Conservation (phyloP, 345 rosid species). For the Limnanthes douglasii region DNA sequence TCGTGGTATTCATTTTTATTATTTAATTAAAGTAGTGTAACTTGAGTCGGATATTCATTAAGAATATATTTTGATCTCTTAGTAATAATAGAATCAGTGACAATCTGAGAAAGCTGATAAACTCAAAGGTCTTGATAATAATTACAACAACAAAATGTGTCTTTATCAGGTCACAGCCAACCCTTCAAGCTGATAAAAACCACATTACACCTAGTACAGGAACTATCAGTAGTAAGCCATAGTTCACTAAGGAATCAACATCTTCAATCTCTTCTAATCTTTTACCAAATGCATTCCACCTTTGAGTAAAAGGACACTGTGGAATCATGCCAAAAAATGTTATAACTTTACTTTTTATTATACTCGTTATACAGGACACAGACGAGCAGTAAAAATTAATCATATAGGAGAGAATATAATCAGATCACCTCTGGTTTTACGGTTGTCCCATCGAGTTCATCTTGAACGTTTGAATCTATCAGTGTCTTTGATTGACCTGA, state of each 20-base stretch:
- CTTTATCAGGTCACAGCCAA: too few relatives aligned
- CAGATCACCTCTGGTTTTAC: slow-evolving; percentile 22
- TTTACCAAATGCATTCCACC: slow-evolving; percentile 15
- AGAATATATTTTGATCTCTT: too few relatives aligned
- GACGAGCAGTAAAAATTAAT: neutral
- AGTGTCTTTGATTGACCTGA: slow-evolving; percentile 16
- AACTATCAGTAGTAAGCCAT: slow-evolving; percentile 46
- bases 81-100: too few relatives aligned
- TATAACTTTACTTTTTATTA: neutral
- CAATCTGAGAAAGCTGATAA: too few relatives aligned
- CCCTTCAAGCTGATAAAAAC: too few relatives aligned
- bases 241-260: slow-evolving; percentile 39
- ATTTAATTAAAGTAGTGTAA: too few relatives aligned
- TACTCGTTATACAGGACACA: neutral
- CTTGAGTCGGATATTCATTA: too few relatives aligned
- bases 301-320: slow-evolving; percentile 23
- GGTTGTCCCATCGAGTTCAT: slow-evolving; percentile 8
- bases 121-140: too few relatives aligned
- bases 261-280: slow-evolving; percentile 29
- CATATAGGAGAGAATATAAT: neutral
- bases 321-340: neutral
- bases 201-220: too few relatives aligned
- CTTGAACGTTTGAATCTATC: slow-evolving; percentile 9
- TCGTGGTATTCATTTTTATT: too few relatives aligned
- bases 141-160: too few relatives aligned